Percentiles rank a stretch among this genome's conserved stretches.
phyloP scores from a whole-genome alignment of 1,284 basidiomycete species.

The Vanrija pseudolonga region DNA sequence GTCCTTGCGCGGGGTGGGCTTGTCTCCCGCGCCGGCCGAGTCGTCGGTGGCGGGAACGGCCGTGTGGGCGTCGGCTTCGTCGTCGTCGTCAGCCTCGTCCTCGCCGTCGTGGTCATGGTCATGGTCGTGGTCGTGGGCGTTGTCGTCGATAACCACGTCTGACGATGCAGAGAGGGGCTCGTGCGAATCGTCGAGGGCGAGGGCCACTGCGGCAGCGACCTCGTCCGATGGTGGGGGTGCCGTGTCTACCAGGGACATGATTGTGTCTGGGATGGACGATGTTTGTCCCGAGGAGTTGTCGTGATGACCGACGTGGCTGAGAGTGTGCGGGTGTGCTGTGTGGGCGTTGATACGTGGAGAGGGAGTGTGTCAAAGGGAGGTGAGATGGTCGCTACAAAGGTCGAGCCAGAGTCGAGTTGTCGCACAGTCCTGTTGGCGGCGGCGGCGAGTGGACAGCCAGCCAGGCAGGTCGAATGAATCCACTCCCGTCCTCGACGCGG shows the following conservation, averaged over 20 bases:
- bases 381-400: too few relatives aligned
- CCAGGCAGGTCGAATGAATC: too few relatives aligned
- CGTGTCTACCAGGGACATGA: constrained; percentile 3
- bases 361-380: neutral
- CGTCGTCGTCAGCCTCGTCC: neutral
- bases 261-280: neutral
- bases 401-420: too few relatives aligned
- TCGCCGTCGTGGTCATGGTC: neutral
- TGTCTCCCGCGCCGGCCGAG: constrained; percentile 4
- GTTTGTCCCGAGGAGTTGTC: neutral
- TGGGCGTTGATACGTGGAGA: too few relatives aligned
- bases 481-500: too few relatives aligned
- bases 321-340: neutral
- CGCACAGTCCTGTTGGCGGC: too few relatives aligned
- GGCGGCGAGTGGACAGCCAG: too few relatives aligned
- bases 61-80: too few relatives aligned
- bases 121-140: neutral
- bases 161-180: neutral
- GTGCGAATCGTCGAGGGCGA: too few relatives aligned
- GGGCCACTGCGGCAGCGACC: neutral
- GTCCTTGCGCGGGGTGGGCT: neutral
- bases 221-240: neutral
- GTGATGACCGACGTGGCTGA: too few relatives aligned
- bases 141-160: neutral
- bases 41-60: neutral